A percentile compares a stretch with the other conserved stretches of the same genome.
phyloP scores from a whole-genome alignment of 768 basidiomycete genomes.

The Coprinopsis marcescibilis region DNA sequence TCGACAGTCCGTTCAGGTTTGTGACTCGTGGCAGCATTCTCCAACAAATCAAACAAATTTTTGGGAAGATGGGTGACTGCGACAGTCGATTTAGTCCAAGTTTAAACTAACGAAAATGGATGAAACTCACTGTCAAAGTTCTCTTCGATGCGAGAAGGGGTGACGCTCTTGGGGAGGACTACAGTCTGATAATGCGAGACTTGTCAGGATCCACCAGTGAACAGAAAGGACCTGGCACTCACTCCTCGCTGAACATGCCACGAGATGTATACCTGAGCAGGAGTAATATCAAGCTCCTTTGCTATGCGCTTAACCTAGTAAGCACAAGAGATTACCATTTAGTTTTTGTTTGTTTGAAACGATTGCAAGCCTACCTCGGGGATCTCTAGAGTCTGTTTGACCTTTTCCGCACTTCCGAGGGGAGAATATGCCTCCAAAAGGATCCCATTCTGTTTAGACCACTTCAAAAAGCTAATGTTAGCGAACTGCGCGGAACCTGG shows the following conservation, averaged over 20 bases:
- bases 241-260: constrained; percentile 78
- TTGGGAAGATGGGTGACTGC: constrained; percentile 26
- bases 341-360: no score
- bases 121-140: constrained; percentile 52
- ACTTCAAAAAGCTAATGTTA: constrained; percentile 29
- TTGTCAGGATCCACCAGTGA: neutral
- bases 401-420: constrained; percentile 56
- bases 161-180: constrained; percentile 75
- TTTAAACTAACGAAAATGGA: neutral
- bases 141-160: constrained; percentile 58
- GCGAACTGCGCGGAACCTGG: neutral
- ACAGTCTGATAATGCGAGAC: constrained; percentile 39
- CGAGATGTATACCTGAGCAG: constrained; percentile 68
- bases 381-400: constrained; percentile 50
- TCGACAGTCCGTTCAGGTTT: constrained; percentile 50
- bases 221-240: constrained; percentile 17
- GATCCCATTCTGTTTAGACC: constrained; percentile 59
- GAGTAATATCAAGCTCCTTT: constrained; percentile 58
- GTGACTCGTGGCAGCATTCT: constrained; percentile 48
- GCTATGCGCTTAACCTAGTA: constrained; percentile 51
- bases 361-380: no score
- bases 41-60: constrained; percentile 37
- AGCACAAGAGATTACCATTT: neutral
- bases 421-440: constrained; percentile 77
- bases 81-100: neutral